Evolutionary conservation across 257 asterid genomes (phyloP).

Genomic region (Coffea eugenioides): DNA sequence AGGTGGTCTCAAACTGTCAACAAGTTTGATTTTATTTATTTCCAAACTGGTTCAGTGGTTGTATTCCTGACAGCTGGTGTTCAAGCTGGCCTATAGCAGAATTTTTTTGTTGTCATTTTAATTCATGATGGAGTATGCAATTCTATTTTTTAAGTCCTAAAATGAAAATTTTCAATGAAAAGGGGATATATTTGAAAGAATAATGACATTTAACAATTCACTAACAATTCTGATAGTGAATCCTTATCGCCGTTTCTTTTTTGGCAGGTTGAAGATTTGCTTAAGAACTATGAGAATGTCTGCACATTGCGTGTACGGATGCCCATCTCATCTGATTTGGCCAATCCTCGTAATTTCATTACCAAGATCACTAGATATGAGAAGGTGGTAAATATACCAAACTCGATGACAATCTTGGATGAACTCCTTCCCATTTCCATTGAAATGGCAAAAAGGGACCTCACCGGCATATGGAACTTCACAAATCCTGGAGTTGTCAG

Average conservation of each 20-base stretch:
- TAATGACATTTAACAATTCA: neutral
- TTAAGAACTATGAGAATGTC: constrained; percentile 70
- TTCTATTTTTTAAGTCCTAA: neutral
- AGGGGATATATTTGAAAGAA: neutral
- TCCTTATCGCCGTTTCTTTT: constrained; percentile 13
- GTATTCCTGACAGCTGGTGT: neutral
- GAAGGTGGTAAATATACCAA: constrained; percentile 78
- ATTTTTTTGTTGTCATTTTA: neutral
- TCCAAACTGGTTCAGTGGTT: neutral
- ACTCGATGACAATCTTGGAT: constrained; percentile 79
- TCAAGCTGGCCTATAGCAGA: neutral
- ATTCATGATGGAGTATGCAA: neutral
- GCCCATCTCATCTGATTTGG: constrained; percentile 78
- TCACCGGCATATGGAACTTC: constrained; percentile 80
- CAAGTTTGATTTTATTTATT: too few relatives aligned
- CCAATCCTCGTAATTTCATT: constrained; percentile 76
- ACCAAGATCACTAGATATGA: constrained; percentile 71
- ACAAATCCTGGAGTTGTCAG: constrained; percentile 86
- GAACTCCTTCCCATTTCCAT: constrained; percentile 83
- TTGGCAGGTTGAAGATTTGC: constrained; percentile 72
- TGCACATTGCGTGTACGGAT: constrained; percentile 80
- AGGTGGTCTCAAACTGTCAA: too few relatives aligned
- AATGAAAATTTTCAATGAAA: neutral
- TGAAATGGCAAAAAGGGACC: constrained; percentile 84
- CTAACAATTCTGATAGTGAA: neutral